phyloP scores from a whole-genome alignment of 345 rosid genomes.

The Raphanus raphanistrum region DNA sequence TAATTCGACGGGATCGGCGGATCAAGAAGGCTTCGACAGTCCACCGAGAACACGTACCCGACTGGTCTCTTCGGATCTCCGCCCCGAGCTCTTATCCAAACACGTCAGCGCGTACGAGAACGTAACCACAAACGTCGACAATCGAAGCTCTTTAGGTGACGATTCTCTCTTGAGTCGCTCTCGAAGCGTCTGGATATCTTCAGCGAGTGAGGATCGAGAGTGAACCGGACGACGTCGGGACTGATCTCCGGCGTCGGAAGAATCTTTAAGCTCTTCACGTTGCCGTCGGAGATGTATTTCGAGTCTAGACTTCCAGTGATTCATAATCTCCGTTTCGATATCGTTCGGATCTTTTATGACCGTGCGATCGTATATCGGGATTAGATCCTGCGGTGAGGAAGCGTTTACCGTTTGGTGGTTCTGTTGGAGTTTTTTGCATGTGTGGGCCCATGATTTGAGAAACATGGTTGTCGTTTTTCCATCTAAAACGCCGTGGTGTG shows the following conservation, averaged over 20 bases:
- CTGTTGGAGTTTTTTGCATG: background rate
- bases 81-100: constrained; percentile 30
- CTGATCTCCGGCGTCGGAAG: background rate
- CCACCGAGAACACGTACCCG: constrained; percentile 21
- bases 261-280: background rate
- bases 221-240: background rate
- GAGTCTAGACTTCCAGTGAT: background rate
- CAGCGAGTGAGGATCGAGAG: constrained; percentile 1
- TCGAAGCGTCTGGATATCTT: background rate
- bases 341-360: background rate
- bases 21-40: constrained; percentile 39
- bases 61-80: constrained; percentile 16
- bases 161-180: background rate
- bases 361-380: background rate
- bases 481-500: background rate
- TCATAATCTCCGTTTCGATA: background rate
- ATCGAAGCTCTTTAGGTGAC: background rate
- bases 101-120: constrained; percentile 32
- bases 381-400: background rate
- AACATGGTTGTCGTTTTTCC: background rate
- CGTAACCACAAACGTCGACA: constrained; percentile 33
- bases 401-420: background rate
- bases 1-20: constrained; percentile 42
- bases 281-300: background rate
- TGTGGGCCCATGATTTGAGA: background rate